These are phyloP conservation scores for Aegilops longissima DNA, from an alignment of 176 grass and related monocot genomes.

Conservation along the genomic window DNA sequence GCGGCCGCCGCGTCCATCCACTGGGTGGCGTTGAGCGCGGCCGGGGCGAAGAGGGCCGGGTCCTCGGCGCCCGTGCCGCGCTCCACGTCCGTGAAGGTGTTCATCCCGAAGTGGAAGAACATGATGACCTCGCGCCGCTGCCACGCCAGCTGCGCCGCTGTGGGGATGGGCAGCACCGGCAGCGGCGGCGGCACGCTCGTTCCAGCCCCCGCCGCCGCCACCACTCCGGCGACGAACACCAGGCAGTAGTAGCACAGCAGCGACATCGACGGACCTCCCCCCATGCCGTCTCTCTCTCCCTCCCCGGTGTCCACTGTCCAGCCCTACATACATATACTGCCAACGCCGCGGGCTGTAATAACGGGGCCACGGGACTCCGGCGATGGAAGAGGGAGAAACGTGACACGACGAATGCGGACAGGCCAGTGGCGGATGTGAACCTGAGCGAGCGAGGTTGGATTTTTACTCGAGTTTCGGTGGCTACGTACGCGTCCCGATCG, in stretches of 20 bases:
- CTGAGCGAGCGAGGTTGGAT: neutral
- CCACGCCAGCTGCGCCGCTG: conserved; percentile 77
- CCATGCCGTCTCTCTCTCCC: neutral
- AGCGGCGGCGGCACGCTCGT: conserved; percentile 50
- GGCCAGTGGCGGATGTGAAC: neutral
- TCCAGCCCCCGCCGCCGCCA: neutral
- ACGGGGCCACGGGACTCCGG: neutral
- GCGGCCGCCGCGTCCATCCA: conserved; percentile 70
- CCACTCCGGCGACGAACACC: neutral
- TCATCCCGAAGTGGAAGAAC: conserved; percentile 99
- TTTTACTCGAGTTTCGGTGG: too few species aligned
- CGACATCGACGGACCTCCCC: neutral
- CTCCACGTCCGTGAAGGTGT: conserved; percentile 93
- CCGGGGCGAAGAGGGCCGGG: conserved; percentile 50
- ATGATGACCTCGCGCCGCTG: conserved; percentile 88
- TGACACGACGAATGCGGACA: neutral
- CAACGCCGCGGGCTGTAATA: neutral
- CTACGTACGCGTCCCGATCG: too few species aligned
- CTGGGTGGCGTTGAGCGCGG: conserved; percentile 55
- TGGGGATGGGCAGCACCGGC: conserved; percentile 64
- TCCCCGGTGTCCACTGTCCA: too few species aligned
- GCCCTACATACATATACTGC: neutral
- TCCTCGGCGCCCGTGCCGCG: conserved; percentile 71
- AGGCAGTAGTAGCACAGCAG: neutral
- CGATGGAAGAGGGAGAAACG: neutral